These are phyloP conservation scores for Penicillium parvum DNA, from an alignment of 495 filamentous ascomycete species.

Conservation along the genomic window DNA sequence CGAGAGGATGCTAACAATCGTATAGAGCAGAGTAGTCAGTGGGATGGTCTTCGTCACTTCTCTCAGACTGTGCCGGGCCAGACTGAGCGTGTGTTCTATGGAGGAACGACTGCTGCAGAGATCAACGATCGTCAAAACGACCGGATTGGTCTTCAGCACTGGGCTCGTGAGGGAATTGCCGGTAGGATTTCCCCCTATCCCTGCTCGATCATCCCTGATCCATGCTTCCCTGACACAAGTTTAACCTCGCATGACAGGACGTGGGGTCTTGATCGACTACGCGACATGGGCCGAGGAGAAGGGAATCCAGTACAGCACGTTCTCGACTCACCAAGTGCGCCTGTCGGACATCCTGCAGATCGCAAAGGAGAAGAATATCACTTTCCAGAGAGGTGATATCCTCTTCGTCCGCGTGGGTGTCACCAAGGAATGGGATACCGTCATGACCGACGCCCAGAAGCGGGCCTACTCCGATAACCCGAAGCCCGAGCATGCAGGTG, in stretches of 20 bases:
- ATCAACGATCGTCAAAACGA: slow-evolving; percentile 48
- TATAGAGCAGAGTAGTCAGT: slow-evolving; percentile 60
- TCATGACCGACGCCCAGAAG: slow-evolving; percentile 36
- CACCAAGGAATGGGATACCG: slow-evolving; percentile 35
- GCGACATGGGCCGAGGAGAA: slow-evolving; percentile 45
- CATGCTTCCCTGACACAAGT: neutral
- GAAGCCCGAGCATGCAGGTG: slow-evolving; percentile 33
- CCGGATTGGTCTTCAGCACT: slow-evolving; percentile 46
- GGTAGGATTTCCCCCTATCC: slow-evolving; percentile 33
- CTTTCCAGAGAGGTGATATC: slow-evolving; percentile 47
- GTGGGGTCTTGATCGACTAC: slow-evolving; percentile 53
- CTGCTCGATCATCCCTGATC: neutral
- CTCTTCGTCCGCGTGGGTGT: slow-evolving; percentile 51
- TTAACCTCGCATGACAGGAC: slow-evolving; percentile 28
- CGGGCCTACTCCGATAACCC: slow-evolving; percentile 22
- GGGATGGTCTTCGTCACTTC: slow-evolving; percentile 65
- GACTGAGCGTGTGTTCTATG: slow-evolving; percentile 45
- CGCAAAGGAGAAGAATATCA: slow-evolving; percentile 31
- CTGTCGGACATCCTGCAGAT: slow-evolving; percentile 38
- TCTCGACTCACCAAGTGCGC: slow-evolving; percentile 38
- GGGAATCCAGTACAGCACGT: slow-evolving; percentile 31
- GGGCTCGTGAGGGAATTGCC: slow-evolving; percentile 42
- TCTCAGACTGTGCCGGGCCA: slow-evolving; percentile 29
- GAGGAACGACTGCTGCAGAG: slow-evolving; percentile 41
- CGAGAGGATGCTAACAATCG: neutral